A percentile compares a stretch with the other conserved stretches of the same genome.
These are phyloP conservation scores for Mrakia gelida DNA, from an alignment of 768 basidiomycete species.

Conservation along the genomic window DNA sequence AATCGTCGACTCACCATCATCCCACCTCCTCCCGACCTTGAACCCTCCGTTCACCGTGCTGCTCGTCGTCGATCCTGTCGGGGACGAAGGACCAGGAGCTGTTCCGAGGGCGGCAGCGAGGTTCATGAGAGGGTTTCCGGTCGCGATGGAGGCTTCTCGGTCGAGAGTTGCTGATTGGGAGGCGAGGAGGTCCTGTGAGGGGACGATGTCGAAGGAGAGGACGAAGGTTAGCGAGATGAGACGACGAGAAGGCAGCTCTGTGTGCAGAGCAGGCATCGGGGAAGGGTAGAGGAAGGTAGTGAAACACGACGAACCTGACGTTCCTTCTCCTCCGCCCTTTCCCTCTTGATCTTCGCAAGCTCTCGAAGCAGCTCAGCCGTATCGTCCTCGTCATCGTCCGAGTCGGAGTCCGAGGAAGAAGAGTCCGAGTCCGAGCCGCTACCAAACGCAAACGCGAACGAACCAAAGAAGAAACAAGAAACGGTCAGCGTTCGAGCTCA, in stretches of 20 bases:
- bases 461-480: not conserved
- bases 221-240: not conserved
- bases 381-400: conserved; percentile 74
- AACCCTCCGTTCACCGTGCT: conserved; percentile 66
- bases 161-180: conserved; percentile 40
- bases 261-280: too few relatives aligned
- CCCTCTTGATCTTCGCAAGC: conserved; percentile 96
- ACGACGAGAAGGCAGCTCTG: not conserved
- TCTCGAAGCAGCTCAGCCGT: conserved; percentile 91
- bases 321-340: conserved; percentile 88
- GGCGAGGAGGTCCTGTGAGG: not conserved
- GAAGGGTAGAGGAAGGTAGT: not conserved
- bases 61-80: conserved; percentile 41
- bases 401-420: conserved; percentile 45
- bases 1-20: conserved; percentile 62
- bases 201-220: not conserved
- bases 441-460: not conserved
- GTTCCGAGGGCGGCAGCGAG: conserved; percentile 82
- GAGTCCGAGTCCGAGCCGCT: conserved; percentile 8
- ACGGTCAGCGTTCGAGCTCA: not conserved
- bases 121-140: conserved; percentile 80
- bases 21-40: conserved; percentile 89
- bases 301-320: conserved; percentile 7
- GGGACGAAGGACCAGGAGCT: conserved; percentile 61
- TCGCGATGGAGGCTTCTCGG: conserved; percentile 78